A percentile compares a stretch with the other conserved stretches of the same genome.
phyloP scores from a whole-genome alignment of 441 rosid species.

The Syzygium syzygioides region DNA sequence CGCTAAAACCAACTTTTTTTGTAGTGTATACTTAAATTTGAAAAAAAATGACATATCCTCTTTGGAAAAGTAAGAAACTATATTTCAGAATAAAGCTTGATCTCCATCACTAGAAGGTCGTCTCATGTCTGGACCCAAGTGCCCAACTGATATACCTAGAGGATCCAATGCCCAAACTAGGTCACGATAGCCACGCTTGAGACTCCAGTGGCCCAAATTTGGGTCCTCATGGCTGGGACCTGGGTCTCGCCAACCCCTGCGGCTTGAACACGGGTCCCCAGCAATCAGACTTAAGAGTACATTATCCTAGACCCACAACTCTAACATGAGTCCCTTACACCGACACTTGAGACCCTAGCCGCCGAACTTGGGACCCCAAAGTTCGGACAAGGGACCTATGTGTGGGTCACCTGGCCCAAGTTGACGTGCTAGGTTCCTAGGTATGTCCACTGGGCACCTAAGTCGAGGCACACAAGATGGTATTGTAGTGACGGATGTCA shows the following conservation, averaged over 20 bases:
- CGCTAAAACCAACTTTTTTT: too few relatives aligned
- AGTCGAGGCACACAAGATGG: not conserved
- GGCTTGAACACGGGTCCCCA: fast-evolving
- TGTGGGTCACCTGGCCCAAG: not conserved
- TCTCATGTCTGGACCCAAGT: fast-evolving
- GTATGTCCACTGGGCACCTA: not conserved
- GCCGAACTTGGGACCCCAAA: not conserved
- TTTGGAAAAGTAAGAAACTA: not conserved
- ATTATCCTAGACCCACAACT: not conserved
- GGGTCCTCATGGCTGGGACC: not conserved
- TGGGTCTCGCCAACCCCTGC: not conserved
- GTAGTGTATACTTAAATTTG: not conserved
- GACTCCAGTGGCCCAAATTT: fast-evolving
- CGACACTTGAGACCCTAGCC: not conserved
- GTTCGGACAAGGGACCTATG: not conserved
- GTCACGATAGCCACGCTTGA: not conserved
- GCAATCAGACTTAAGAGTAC: fast-evolving
- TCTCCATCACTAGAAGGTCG: not conserved
- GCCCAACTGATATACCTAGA: not conserved
- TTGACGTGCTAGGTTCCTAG: not conserved
- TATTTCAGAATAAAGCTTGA: not conserved
- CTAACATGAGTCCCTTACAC: fast-evolving
- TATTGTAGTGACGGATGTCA: not conserved
- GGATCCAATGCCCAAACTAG: fast-evolving
- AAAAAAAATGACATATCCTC: not conserved